Evolutionary conservation across 352 stramenopile genomes (phyloP), one percentile per base, ranked within the genome.

Genomic region (Phytophthora pinifolia): DNA sequence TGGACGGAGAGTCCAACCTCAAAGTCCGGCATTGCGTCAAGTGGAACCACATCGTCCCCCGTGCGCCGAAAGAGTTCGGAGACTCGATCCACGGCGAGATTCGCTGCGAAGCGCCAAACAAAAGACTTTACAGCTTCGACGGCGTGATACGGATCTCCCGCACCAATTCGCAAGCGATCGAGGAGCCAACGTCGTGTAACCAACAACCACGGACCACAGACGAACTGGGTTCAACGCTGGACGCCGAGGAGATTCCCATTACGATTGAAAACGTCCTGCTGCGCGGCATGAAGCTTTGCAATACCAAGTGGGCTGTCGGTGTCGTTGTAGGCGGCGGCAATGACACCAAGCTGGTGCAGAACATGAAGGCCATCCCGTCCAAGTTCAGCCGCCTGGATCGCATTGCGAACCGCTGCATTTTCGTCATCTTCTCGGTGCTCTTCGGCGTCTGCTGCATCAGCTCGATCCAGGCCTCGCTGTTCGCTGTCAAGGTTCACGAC

Each of bases 341-440:
- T 45, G 85, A 95, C 44, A 87, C 81, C 1, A 95, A 95, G 43
- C 59, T 92, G 1, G 68, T 92, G 13, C 85, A 89, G 22, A 95
- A 95, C 51, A 91, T 89, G 74, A 92, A 92, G 56, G 76, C 78
- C 0, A 84, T 93, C 20, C 83, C 85, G 18, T 95, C 83, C 38
- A 95, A 95, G 46, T 92, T 94, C 58, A 90, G 77, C 29, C 77
- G 85, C 0, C 67, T 95, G 15, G 83, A 95, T 50, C 71, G 74
- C 1, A 88, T 86, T 14, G 75, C 79, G 1, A 93, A 95, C 46
- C 75, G 77, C 3, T 95, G 85, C 33, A 92, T 93, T 27, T 73
- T 93, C 9, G 65, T 95, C n/a, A 83, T 95, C 31, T 93, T 95
- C 32, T 72, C 70, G 4, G 72, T 93, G 9, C 65, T 94, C 9